Evolutionary conservation across 2,329 filamentous ascomycete genomes (phyloP), one percentile per base, ranked within the genome.

Genomic region (Ceratocystis albifundus): DNA sequence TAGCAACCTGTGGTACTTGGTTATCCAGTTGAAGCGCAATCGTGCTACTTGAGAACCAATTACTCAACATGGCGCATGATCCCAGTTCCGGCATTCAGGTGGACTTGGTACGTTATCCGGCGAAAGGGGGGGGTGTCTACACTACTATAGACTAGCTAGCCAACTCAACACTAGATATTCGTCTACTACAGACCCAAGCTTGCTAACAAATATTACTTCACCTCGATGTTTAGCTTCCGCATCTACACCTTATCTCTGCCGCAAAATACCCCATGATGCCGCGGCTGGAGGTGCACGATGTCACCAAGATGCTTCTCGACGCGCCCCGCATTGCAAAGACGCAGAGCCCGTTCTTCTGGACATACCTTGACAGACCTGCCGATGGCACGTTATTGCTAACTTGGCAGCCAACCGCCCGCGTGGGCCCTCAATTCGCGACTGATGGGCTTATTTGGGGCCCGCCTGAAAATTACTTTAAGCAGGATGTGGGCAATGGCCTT

Each of bases 361-460:
- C 88, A 59, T 96, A 93, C 75, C 84, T 97, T 66, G 86, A 94
- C 71, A 83, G 85, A 65, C 93, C 93, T 10, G 82, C 82, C 64
- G 90, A 96, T 75, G 91, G 91, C 66, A 88, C 87, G 7, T 83
- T 96, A 57, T 84, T 94, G 73, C 80, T 97, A 69, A 88, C 88
- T 64, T 97, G 93, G 93, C 91, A 96, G 74, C 88, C 93, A 1
- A 79, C 88, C 64, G 82, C 86, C 71, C 83, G 86, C 67, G 76
- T 89, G 66, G 84, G 84, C 3, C 85, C 83, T 1, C 87, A 86
- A 71, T 96, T 92, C 73, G 87, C 93, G 7, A 96, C 88, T 45
- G 93, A 99, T 78, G 94, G 94, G 61, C 95, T 92, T 74, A 81
- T 96, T 20, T 99, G 92, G 92, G 86, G 86, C 17, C 88, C 91